Evolutionary conservation across 768 basidiomycete genomes (phyloP), one percentile per base, ranked within the genome.

Genomic region (Rhizopogon sp.): DNA sequence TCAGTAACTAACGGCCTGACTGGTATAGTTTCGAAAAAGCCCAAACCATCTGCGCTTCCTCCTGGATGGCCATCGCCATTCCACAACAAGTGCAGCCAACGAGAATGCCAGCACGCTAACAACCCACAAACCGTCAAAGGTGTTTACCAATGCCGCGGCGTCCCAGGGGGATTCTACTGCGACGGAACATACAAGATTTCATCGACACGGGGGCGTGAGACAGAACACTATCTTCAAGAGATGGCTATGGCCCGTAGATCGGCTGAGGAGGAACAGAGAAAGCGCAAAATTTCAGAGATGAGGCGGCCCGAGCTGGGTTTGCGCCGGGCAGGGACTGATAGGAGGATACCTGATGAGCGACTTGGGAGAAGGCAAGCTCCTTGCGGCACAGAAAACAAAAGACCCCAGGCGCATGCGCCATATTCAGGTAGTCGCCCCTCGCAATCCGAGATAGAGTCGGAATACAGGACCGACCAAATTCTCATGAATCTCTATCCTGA

Each of bases 61-160:
- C 54, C 66, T 2, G 63, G 62, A 39, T 73, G 72, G 72, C 72
- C 72, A 17, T 73, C 72, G 8, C 62, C 62, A 8, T 71, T 62
- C 52, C 72, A 74, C 50, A 69, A 72, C 60, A 74, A 70, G 52
- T 73, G 72, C 37, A 66, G 65, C 47, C 64, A 70, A 41, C 65
- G 40, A 41, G 66, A 63, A n/a, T 73, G 72, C 50, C 63, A 57
- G 41, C 66, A 60, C 41, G 60, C 72, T 0, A 73, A 73, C 33
- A 57, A 8, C 33, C 72, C 72, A 2, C 60, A 65, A 43, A 62
- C 64, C 17, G 53, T 44, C 53, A 66, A 68, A 42, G 72, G 72
- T 28, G 59, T 59, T 41, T 69, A 74, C 41, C 67, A 50, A 16
- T 73, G 72, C 31, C 64, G 69, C 3, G 68, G 68, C 16, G 59